Conservation (phyloP, 2,329 filamentous ascomycete species). For the Pseudogymnoascus sp. region DNA sequence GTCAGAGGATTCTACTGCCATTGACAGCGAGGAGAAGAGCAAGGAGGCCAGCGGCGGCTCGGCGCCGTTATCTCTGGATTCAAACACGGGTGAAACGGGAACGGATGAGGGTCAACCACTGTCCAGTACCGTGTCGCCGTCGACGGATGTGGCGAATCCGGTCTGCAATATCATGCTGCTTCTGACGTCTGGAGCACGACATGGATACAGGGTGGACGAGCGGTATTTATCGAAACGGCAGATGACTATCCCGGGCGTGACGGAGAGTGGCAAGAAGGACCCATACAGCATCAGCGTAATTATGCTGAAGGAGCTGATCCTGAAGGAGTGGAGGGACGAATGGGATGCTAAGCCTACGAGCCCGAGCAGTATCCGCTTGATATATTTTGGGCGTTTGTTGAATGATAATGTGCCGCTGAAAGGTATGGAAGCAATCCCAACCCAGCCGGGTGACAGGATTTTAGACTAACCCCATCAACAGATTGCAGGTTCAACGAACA, state of each 20-base stretch:
- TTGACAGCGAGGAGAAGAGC: conserved; percentile 4
- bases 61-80: neutral
- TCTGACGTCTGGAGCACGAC: conserved; percentile 70
- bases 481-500: conserved; percentile 73
- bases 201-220: conserved; percentile 85
- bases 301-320: conserved; percentile 86
- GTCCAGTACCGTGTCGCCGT: conserved; percentile 10
- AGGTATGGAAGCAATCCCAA: conserved; percentile 48
- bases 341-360: conserved; percentile 84
- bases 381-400: conserved; percentile 83
- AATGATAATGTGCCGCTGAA: conserved; percentile 81
- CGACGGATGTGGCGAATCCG: conserved; percentile 31
- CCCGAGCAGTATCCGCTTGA: conserved; percentile 81
- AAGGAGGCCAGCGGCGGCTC: neutral
- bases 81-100: neutral
- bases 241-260: conserved; percentile 63
- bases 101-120: neutral
- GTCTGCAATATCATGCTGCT: conserved; percentile 72
- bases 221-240: conserved; percentile 76
- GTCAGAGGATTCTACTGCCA: conserved; percentile 1
- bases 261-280: conserved; percentile 54
- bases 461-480: conserved; percentile 30
- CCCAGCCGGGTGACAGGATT: neutral
- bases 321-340: conserved; percentile 85
- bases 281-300: conserved; percentile 89